phyloP scores from a whole-genome alignment of 352 stramenopile species.

The Salisapilia sapeloensis region DNA sequence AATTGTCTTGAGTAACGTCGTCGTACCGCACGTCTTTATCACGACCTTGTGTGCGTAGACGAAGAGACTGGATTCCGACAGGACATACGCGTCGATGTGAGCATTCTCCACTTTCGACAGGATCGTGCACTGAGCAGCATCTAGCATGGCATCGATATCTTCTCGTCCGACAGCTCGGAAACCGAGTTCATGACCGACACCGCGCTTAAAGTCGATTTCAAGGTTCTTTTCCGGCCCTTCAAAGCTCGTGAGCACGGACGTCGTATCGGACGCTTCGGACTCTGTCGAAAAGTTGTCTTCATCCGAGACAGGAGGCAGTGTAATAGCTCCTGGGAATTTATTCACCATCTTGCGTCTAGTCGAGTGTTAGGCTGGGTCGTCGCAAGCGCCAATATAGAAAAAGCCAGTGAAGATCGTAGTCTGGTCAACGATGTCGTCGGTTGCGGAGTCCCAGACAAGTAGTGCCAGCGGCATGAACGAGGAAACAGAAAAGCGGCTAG shows the following conservation, averaged over 20 bases:
- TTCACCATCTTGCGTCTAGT: constrained; percentile 16
- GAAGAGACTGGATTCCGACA: constrained; percentile 97
- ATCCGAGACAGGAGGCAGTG: constrained; percentile 12
- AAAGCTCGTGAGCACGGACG: constrained; percentile 78
- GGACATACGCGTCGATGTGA: constrained; percentile 90
- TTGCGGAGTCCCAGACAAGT: constrained; percentile 41
- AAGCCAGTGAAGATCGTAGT: constrained; percentile 81
- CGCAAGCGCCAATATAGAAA: constrained; percentile 82
- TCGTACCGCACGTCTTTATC: constrained; percentile 99
- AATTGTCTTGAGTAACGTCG: constrained; percentile 91
- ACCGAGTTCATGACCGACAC: constrained; percentile 48
- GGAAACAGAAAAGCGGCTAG: too few species aligned
- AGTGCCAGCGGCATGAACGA: constrained; percentile 71
- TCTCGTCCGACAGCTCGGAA: constrained; percentile 80
- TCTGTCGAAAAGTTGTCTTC: constrained; percentile 62
- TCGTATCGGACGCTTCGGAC: constrained; percentile 34
- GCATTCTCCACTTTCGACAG: constrained; percentile 92
- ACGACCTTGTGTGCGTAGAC: constrained; percentile 98
- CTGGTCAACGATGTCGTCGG: constrained; percentile 77
- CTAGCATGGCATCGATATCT: constrained; percentile 90
- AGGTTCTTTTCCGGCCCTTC: constrained; percentile 98
- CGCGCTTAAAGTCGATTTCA: constrained; percentile 85
- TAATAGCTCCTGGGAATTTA: constrained; percentile 55
- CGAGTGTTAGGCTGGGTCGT: constrained; percentile 76
- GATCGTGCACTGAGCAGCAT: constrained; percentile 92